Conservation (phyloP, 768 basidiomycete genomes). For the Dendrothele bispora region DNA sequence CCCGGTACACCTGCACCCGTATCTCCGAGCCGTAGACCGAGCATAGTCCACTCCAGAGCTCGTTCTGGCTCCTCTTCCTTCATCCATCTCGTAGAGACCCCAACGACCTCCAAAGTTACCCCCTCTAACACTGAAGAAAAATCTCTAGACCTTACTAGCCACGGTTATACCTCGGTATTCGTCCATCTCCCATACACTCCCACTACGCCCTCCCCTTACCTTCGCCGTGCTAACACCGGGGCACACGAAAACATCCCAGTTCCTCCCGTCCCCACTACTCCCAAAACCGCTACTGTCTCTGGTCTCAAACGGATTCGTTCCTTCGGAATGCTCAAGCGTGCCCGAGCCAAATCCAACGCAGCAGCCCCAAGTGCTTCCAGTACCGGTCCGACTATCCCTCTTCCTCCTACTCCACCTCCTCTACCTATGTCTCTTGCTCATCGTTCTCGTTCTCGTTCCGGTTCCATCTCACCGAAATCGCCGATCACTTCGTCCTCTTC, state of each 20-base stretch:
- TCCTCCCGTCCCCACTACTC: neutral
- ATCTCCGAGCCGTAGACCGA: constrained; percentile 23
- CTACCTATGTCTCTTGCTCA: neutral
- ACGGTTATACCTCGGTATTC: constrained; percentile 44
- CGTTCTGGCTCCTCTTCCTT: constrained; percentile 20
- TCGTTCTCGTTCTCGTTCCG: neutral
- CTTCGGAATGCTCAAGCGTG: constrained; percentile 2
- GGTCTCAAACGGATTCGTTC: constrained; percentile 3
- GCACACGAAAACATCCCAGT: neutral
- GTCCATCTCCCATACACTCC: constrained; percentile 38
- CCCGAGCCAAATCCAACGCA: neutral
- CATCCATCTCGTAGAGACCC: constrained; percentile 20
- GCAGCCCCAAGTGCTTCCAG: neutral
- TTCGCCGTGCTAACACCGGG: neutral
- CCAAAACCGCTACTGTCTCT: neutral
- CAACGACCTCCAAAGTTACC: constrained; percentile 31
- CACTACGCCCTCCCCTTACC: constrained; percentile 5
- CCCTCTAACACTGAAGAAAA: constrained; percentile 21
- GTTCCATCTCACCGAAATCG: neutral
- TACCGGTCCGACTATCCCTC: neutral
- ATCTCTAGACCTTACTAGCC: constrained; percentile 35
- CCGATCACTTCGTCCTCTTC: neutral
- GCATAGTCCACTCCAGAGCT: constrained; percentile 17
- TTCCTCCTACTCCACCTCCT: neutral
- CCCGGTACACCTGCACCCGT: constrained; percentile 25